Evolutionary conservation across 139 green algal species (phyloP).

Genomic region (Chlorella vulgaris): DNA sequence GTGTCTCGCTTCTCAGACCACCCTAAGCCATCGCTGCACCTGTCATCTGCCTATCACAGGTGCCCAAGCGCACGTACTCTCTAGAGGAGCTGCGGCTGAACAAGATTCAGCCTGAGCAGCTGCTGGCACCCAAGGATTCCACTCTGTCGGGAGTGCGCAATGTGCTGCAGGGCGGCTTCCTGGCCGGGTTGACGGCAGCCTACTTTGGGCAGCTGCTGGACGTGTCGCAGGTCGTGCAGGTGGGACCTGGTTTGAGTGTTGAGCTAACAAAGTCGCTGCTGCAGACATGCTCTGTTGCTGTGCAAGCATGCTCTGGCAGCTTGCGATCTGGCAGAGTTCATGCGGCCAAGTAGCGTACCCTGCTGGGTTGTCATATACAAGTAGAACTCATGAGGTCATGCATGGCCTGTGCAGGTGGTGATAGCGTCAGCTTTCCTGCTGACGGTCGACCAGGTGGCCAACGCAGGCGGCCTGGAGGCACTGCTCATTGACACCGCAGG

Average conservation of each 20-base stretch:
- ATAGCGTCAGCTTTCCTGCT: slow-evolving; percentile 50
- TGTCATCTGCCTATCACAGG: slow-evolving; percentile 33
- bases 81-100: slow-evolving; percentile 92
- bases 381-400: not conserved
- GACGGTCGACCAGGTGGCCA: slow-evolving; percentile 69
- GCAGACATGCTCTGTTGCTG: too few species aligned
- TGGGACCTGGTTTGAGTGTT: not conserved
- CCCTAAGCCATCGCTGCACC: too few species aligned
- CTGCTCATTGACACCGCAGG: slow-evolving; percentile 80
- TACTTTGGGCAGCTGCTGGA: slow-evolving; percentile 40
- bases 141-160: slow-evolving; percentile 74
- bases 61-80: slow-evolving; percentile 79
- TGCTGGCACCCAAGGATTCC: slow-evolving; percentile 82
- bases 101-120: slow-evolving; percentile 77
- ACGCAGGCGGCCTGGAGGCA: slow-evolving; percentile 72
- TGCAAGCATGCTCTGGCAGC: not conserved
- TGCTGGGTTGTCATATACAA: not conserved
- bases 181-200: slow-evolving; percentile 65
- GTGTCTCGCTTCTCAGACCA: too few species aligned
- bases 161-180: slow-evolving; percentile 40
- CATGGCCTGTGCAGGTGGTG: slow-evolving; percentile 29
- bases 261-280: too few species aligned
- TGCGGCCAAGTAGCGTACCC: not conserved
- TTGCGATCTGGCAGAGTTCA: too few species aligned
- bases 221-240: slow-evolving; percentile 46